Percentiles rank a stretch among this genome's conserved stretches.
Conservation (phyloP, 192 early-diverging fungal genomes). For the Backusella psychrophila region DNA sequence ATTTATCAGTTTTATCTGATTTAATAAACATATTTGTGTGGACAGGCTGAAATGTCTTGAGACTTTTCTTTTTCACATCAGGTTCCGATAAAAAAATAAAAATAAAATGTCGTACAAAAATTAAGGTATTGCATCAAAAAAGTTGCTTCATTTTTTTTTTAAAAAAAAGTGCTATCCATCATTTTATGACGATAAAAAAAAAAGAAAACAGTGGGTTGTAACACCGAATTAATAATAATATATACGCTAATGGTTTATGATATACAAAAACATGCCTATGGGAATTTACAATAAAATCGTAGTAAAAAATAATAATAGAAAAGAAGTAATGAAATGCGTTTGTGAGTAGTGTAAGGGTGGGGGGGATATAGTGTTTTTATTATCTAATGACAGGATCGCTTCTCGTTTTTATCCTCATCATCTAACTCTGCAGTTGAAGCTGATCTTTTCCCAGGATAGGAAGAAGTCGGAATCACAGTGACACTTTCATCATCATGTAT, state of each 20-base stretch:
- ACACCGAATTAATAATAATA: neutral
- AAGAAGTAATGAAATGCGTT: conserved; percentile 1
- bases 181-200: neutral
- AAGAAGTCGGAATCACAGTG: neutral
- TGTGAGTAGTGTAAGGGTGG: neutral
- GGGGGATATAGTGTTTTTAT: neutral
- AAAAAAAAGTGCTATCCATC: neutral
- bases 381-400: neutral
- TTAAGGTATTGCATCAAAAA: neutral
- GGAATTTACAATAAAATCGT: conserved; percentile 5
- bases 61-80: neutral
- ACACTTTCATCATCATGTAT: conserved; percentile 15
- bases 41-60: neutral
- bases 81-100: neutral
- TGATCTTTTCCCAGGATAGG: conserved; percentile 8
- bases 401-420: neutral
- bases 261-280: conserved; percentile 6
- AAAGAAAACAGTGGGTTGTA: neutral
- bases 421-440: conserved; percentile 4
- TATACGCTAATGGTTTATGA: neutral
- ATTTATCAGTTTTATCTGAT: neutral
- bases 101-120: neutral
- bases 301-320: neutral
- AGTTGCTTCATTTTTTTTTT: neutral
- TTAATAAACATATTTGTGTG: neutral